Conservation (phyloP, 140 eudicot genomes). For the Flaveria floridana region DNA sequence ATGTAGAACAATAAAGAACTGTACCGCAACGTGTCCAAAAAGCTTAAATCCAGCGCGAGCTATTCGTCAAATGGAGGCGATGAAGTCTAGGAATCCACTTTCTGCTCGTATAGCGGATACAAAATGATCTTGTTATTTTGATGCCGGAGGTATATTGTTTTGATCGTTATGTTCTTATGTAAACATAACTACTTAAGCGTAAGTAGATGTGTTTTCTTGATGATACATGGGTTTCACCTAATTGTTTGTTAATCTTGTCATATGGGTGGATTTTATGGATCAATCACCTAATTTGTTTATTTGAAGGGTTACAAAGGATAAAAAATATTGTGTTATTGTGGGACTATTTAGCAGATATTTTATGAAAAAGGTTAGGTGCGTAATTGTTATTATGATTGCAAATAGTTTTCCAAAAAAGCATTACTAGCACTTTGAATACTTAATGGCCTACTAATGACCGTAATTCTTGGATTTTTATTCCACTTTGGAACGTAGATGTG, state of each 20-base stretch:
- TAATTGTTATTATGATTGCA: neutral
- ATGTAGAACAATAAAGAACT: slow-evolving; percentile 78
- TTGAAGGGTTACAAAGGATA: too few relatives aligned
- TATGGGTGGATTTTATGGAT: too few relatives aligned
- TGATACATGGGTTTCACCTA: too few relatives aligned
- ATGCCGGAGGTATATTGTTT: neutral
- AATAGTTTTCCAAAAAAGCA: too few relatives aligned
- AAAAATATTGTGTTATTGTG: too few relatives aligned
- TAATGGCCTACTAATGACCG: neutral
- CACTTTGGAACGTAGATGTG: neutral
- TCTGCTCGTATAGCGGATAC: slow-evolving; percentile 20
- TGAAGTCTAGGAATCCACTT: slow-evolving; percentile 32
- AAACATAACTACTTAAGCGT: too few relatives aligned
- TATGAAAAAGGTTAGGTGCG: neutral
- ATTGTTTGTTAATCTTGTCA: too few relatives aligned
- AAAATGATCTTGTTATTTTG: neutral
- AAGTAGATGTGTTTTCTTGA: too few relatives aligned
- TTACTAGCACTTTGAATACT: neutral
- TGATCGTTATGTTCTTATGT: neutral
- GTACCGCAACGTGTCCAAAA: slow-evolving; percentile 68
- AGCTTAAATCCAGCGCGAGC: slow-evolving; percentile 78
- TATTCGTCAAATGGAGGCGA: slow-evolving; percentile 64
- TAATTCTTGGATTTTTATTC: neutral
- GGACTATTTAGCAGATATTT: too few relatives aligned
- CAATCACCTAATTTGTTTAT: too few relatives aligned